Base-by-base conservation (phyloP, 2,329 filamentous ascomycete species). In the Monosporascus sp. region DNA sequence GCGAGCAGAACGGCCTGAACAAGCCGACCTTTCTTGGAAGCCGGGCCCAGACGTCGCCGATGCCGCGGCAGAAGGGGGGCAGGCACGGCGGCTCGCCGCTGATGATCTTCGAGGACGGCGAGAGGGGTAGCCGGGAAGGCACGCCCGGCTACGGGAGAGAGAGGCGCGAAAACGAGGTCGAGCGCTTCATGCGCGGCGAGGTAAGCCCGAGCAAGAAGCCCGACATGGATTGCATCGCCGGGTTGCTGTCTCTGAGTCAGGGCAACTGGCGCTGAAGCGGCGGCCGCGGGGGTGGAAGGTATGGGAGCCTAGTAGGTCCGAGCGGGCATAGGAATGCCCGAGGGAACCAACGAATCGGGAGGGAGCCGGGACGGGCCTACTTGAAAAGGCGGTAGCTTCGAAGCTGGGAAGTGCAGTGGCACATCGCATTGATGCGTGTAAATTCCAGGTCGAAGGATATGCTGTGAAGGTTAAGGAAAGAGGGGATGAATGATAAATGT, bases 211-310 rank as follows among this genome's bases (percentile, higher is more conserved):
- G 86, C 66, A 90, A 90, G 71, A 86, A 84, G 67, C 82, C 85
- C 53, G 93, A 97, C 66, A 78, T 96, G 69, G 90, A 95, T 67
- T 95, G 90, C 65, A 87, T 96, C 47, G 90, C 93, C 51, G 90
- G 90, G n/a, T 72, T 97, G 58, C 70, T 97, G 57, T 93, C 89
- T 49, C 77, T 97, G 46, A 95, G 90, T 64, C 89, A 96, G 72
- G 93, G 92, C n/a, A 90, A 90, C 65, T 97, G 92, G 91, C 81
- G 83, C 65, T 88, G 72, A 80, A 46, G 5, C 44, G 20, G 36
- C 8, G 45, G 27, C 31, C 14, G 41, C 27, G 18, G 24, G 27
- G n/a, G 5, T 27, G 36, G 4, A 50, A 22, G 37, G 43, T 20
- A 25, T 3, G 38, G 25, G 25, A 20, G 20, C 20, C 22, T 9